Percentiles rank a stretch among this genome's conserved stretches.
phyloP scores from a whole-genome alignment of 169 alveolate genomes.

The Ichthyophthirius multifiliis region DNA sequence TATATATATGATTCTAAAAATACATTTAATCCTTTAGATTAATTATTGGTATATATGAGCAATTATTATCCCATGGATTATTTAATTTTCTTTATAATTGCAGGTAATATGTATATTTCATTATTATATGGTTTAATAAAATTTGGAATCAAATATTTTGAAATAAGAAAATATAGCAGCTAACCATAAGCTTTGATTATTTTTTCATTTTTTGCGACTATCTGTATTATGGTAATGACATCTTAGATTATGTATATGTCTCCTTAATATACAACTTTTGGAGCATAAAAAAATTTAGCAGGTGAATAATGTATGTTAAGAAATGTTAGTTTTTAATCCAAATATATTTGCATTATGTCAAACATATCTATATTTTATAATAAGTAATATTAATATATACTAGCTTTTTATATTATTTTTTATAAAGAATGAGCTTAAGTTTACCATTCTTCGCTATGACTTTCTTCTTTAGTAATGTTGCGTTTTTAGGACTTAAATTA shows the following conservation, averaged over 20 bases:
- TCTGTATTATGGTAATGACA: slow-evolving; percentile 27
- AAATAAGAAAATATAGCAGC: slow-evolving; percentile 25
- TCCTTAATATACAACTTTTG: slow-evolving; percentile 44
- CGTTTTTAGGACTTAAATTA: slow-evolving; percentile 5
- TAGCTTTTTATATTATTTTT: background rate
- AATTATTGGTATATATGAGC: slow-evolving; percentile 22
- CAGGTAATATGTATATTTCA: slow-evolving; percentile 27
- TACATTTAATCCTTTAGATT: slow-evolving; percentile 34
- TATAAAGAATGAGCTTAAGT: slow-evolving; percentile 28
- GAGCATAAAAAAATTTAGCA: slow-evolving; percentile 20
- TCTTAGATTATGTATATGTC: slow-evolving; percentile 30
- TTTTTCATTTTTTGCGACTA: slow-evolving; percentile 17
- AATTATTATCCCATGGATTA: slow-evolving; percentile 39
- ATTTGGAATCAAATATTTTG: slow-evolving; percentile 26
- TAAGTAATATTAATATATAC: slow-evolving; percentile 9
- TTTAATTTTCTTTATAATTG: slow-evolving; percentile 28
- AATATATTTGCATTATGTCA: slow-evolving; percentile 26
- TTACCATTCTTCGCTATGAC: slow-evolving; percentile 40
- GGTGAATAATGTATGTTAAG: slow-evolving; percentile 10
- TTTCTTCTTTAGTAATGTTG: slow-evolving; percentile 32
- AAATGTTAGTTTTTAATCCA: slow-evolving; percentile 9
- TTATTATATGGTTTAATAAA: slow-evolving; percentile 34
- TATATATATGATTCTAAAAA: slow-evolving; percentile 21
- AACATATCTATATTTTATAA: slow-evolving; percentile 34
- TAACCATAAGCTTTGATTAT: slow-evolving; percentile 39